Conservation (phyloP, 257 asterid genomes). For the Salvia hispanica region DNA sequence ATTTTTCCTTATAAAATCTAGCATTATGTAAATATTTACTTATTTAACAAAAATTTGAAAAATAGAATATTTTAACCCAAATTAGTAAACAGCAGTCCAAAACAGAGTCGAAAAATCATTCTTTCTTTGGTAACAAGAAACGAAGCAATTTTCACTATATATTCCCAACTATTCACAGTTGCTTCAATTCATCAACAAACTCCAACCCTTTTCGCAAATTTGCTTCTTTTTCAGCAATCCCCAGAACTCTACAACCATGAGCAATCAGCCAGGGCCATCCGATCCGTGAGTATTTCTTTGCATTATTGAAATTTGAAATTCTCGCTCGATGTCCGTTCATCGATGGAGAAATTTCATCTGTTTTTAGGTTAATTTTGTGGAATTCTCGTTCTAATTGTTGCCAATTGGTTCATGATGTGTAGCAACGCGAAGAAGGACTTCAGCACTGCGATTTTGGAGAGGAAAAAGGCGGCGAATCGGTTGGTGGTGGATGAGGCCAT, state of each 20-base stretch:
- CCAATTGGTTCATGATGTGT: conserved; percentile 18
- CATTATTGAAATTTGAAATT: conserved; percentile 3
- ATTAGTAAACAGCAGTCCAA: too few relatives aligned
- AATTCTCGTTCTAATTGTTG: neutral
- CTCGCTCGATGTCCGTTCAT: neutral
- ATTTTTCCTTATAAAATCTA: too few relatives aligned
- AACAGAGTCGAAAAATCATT: neutral
- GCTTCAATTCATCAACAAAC: conserved; percentile 14
- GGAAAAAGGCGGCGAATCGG: conserved; percentile 77
- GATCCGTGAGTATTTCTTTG: conserved; percentile 45
- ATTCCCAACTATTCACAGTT: conserved; percentile 17
- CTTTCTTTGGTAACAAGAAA: conserved; percentile 67
- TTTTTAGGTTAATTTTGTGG: conserved; percentile 9
- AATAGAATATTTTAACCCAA: too few relatives aligned
- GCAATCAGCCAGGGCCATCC: conserved; percentile 60
- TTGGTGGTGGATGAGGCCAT: conserved; percentile 74
- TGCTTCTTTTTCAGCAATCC: neutral
- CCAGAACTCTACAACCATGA: conserved; percentile 33
- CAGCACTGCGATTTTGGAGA: conserved; percentile 79
- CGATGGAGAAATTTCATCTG: neutral
- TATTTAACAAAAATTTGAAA: too few relatives aligned
- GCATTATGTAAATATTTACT: too few relatives aligned
- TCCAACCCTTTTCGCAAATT: neutral
- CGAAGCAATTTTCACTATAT: conserved; percentile 26
- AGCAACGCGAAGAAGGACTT: conserved; percentile 74